Percentiles rank a stretch among this genome's conserved stretches.
phyloP scores from a whole-genome alignment of 257 asterid species.

The Rauvolfia tetraphylla region DNA sequence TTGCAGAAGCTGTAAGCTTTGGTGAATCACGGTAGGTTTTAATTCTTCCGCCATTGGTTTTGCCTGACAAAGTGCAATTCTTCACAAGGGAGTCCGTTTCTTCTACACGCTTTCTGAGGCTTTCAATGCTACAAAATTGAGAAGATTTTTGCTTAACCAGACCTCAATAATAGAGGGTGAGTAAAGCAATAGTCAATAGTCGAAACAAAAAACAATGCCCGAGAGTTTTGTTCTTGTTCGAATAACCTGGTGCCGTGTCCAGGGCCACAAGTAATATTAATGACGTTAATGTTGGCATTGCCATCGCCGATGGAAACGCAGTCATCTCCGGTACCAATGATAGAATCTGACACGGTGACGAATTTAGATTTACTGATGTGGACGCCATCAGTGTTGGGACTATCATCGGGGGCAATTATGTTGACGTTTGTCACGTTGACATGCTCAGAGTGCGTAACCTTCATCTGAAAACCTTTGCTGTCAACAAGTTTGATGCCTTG shows the following conservation, averaged over 20 bases:
- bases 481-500: slow-evolving; percentile 35
- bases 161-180: too few relatives aligned
- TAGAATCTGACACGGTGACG: slow-evolving; percentile 31
- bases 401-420: slow-evolving; percentile 55
- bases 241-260: slow-evolving; percentile 41
- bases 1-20: slow-evolving; percentile 22
- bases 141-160: too few relatives aligned
- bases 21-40: slow-evolving; percentile 59
- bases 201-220: not conserved
- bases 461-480: slow-evolving; percentile 65
- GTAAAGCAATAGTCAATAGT: too few relatives aligned
- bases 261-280: slow-evolving; percentile 30
- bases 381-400: slow-evolving; percentile 84
- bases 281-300: not conserved
- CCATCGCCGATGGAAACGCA: slow-evolving; percentile 35
- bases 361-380: slow-evolving; percentile 42
- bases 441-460: slow-evolving; percentile 36
- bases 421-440: slow-evolving; percentile 26
- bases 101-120: slow-evolving; percentile 52
- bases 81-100: slow-evolving; percentile 32
- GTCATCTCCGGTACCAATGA: slow-evolving; percentile 46
- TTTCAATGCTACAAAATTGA: slow-evolving; percentile 59
- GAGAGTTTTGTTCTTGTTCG: not conserved
- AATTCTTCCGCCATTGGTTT: slow-evolving; percentile 76
- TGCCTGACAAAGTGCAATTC: slow-evolving; percentile 52